Evolutionary conservation across 345 rosid species (phyloP), one percentile per base, ranked within the genome.

Genomic region (Clausena lansium): DNA sequence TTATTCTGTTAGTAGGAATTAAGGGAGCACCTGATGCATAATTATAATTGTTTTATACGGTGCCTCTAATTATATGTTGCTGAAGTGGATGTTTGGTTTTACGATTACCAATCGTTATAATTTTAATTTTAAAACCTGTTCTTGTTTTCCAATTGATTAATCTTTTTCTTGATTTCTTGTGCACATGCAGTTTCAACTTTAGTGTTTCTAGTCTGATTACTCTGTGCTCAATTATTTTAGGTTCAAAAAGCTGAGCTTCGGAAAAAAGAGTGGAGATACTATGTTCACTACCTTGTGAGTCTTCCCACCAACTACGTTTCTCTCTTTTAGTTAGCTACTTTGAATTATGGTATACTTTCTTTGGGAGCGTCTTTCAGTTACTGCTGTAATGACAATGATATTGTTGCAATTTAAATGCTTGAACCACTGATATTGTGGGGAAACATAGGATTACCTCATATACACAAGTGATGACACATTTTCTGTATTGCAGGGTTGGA

Each of bases 271-370:
- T 89, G 99, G 97, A 87, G 82, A 87, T 96, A 90, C 87, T 92
- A 89, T 81, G 99, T 94, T 79, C 99, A 94, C 81, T 96, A 96
- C 84, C 98, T 94, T 59, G 98, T 94, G 85, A 90, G 99, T 67
- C 77, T 41, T 11, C 62, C 38, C 41, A 39, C 63, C 77, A 27
- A 59, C 36, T 32, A 22, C 5, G 15, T 78, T 41, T 24, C 11
- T 28, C 32, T 54, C 59, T 47, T 66, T 66, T 24, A 5, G 27
- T 67, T 47, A 10, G 8, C 39, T 66, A 24, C 47, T 76, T 55
- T 61, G 59, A 39, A 22, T 74, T 27, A 36, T 67, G 19, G 62
- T 78, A 6, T 10, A 66, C 24, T 75, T 24, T 65, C 47, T 33
- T 14, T 27, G 11, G 36, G 27, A 55, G 19, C 17, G 11, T n/a